Percentiles rank a stretch among this genome's conserved stretches.
These are phyloP conservation scores for Lepraria neglecta DNA, from an alignment of 495 filamentous ascomycete genomes.

Conservation along the genomic window DNA sequence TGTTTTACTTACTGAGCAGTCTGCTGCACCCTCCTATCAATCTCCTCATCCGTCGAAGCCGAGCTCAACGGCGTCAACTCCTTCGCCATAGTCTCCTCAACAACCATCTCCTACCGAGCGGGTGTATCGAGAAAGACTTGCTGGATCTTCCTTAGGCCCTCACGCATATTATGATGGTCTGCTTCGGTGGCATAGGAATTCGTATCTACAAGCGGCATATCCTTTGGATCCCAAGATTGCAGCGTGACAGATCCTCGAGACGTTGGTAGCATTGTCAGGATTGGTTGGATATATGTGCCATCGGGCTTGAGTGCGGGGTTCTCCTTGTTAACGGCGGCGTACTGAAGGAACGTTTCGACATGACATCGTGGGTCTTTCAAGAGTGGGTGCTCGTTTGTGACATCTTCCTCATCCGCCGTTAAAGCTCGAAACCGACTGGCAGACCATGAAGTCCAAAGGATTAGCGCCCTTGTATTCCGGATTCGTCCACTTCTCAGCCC, in stretches of 20 bases:
- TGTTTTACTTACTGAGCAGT: background rate
- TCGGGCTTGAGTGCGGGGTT: background rate
- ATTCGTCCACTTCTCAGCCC: conserved; percentile 30
- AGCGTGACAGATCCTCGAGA: background rate
- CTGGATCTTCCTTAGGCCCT: background rate
- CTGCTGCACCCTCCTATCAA: conserved; percentile 11
- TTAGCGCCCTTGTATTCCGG: conserved; percentile 19
- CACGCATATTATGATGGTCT: background rate
- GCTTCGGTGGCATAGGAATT: background rate
- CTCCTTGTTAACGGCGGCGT: background rate
- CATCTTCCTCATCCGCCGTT: background rate
- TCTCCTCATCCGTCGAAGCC: background rate
- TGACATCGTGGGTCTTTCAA: background rate
- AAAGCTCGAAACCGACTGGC: background rate
- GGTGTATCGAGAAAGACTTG: background rate
- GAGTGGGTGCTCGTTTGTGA: background rate
- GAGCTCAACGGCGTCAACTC: background rate
- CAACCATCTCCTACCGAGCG: conserved; percentile 6
- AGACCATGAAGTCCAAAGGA: background rate
- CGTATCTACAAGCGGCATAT: background rate
- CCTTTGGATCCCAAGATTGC: background rate
- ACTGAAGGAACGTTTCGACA: background rate
- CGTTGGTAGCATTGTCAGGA: background rate
- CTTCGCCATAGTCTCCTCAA: conserved; percentile 1
- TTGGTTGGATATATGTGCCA: background rate